phyloP scores from a whole-genome alignment of 2,329 filamentous ascomycete species.

The Erysiphe neolycopersici region DNA sequence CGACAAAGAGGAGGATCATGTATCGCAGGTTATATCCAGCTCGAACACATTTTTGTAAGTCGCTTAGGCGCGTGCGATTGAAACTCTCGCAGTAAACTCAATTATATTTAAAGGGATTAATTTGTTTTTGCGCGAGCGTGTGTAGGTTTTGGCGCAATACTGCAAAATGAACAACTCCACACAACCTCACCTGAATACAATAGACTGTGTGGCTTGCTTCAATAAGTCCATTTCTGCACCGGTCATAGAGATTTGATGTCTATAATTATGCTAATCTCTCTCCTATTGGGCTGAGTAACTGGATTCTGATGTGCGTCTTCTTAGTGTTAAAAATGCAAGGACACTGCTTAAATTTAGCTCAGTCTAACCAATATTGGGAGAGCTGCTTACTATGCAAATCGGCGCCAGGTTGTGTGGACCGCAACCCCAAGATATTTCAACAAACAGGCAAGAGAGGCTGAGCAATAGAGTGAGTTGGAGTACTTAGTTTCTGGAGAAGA shows the following conservation, averaged over 20 bases:
- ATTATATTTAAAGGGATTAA: no score
- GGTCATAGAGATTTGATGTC: constrained; percentile 5
- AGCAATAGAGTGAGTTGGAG: no score
- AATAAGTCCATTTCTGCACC: constrained; percentile 13
- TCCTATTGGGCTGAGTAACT: no score
- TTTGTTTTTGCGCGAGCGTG: no score
- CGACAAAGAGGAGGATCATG: no score
- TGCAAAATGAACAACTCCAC: background rate
- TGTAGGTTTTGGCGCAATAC: no score
- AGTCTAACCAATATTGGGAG: background rate
- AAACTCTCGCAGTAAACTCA: no score
- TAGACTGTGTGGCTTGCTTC: constrained; percentile 14
- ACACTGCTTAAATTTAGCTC: background rate
- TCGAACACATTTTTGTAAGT: no score
- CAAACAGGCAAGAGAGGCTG: background rate
- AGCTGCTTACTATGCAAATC: background rate
- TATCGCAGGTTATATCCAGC: no score
- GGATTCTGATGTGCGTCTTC: background rate
- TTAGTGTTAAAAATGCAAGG: background rate
- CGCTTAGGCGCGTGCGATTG: no score
- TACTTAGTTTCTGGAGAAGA: no score
- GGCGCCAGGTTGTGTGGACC: background rate
- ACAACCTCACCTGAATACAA: constrained; percentile 14
- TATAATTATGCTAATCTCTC: no score
- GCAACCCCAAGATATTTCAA: background rate